Evolutionary conservation across 257 asterid genomes (phyloP).

Genomic region (Handroanthus guayacan): DNA sequence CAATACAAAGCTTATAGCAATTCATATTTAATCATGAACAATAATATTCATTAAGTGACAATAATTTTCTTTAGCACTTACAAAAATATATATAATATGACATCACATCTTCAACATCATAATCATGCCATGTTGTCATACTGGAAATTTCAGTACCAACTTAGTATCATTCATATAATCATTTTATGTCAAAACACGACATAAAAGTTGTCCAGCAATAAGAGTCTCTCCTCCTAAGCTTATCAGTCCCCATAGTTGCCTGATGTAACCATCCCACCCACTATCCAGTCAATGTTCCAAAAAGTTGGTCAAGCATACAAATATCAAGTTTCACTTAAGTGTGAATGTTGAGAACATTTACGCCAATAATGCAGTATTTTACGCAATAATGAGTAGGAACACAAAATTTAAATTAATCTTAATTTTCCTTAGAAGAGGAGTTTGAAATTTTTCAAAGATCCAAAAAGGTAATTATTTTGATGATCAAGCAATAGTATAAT

Average conservation of each 20-base stretch:
- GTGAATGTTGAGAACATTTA: conserved; percentile 19
- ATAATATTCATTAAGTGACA: too few relatives aligned
- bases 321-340: background rate
- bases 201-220: background rate
- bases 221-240: background rate
- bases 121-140: background rate
- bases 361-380: background rate
- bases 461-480: background rate
- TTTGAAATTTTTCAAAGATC: background rate
- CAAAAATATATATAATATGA: too few relatives aligned
- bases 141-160: background rate
- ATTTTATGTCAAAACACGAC: background rate
- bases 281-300: conserved; percentile 7
- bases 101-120: too few relatives aligned
- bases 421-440: background rate
- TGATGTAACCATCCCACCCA: conserved; percentile 25
- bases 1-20: too few relatives aligned
- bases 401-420: background rate
- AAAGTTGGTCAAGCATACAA: conserved; percentile 28
- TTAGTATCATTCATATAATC: too few relatives aligned
- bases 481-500: background rate
- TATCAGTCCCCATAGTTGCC: background rate
- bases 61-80: too few relatives aligned
- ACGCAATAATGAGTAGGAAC: background rate
- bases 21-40: too few relatives aligned